Evolutionary conservation across 108 stramenopile species (phyloP).

Genomic region (Tribonema minus): DNA sequence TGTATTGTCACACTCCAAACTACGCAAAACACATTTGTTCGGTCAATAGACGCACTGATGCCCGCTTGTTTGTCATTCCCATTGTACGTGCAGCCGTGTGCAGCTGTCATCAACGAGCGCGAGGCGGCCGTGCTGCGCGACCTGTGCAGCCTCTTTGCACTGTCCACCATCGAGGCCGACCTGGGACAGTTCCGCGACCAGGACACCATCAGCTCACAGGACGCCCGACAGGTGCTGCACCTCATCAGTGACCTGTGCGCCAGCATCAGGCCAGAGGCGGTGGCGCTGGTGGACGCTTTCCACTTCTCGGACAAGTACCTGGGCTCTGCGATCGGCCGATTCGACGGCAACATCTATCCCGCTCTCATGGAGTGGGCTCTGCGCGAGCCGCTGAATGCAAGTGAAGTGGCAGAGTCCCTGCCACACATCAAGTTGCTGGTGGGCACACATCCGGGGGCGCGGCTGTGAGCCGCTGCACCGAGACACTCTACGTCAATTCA

Average conservation of each 20-base stretch:
- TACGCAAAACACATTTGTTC: too few species aligned
- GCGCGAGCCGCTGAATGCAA: constrained; percentile 33
- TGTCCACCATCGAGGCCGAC: constrained; percentile 29
- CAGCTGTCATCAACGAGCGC: constrained; percentile 28
- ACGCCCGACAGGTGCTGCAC: background rate
- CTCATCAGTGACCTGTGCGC: constrained; percentile 20
- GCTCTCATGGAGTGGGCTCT: constrained; percentile 34
- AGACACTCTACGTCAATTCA: too few species aligned
- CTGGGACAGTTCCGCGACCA: constrained; percentile 36
- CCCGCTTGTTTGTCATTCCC: too few species aligned
- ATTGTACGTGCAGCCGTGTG: too few species aligned
- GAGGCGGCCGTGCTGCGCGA: constrained; percentile 25
- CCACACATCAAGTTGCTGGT: constrained; percentile 20
- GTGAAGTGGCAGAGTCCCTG: constrained; percentile 13
- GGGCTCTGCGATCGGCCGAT: constrained; percentile 21
- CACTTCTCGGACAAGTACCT: constrained; percentile 43
- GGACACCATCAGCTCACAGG: background rate
- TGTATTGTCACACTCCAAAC: too few species aligned
- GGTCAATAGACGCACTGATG: too few species aligned
- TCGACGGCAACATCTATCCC: constrained; percentile 35
- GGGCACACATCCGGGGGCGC: background rate
- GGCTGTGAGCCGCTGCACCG: background rate
- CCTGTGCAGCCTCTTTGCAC: constrained; percentile 30
- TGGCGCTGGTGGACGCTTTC: constrained; percentile 43
- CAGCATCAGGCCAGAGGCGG: constrained; percentile 29